Base-by-base conservation (phyloP, 208 protist species). In the Trypanosoma cruzi region DNA sequence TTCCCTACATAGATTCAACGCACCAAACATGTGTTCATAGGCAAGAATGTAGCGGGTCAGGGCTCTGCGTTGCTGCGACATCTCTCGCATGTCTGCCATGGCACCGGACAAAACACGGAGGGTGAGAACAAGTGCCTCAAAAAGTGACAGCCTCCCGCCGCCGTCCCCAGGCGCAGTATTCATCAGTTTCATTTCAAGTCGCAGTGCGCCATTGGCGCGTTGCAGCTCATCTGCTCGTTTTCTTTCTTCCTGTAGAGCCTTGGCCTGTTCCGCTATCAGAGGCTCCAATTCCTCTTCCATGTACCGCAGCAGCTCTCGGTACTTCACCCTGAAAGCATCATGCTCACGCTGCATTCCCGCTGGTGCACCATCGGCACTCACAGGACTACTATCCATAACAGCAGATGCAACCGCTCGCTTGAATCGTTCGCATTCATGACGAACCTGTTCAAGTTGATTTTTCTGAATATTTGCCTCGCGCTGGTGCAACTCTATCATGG, bases 11-110 rank as follows among this genome's bases (percentile, higher is more conserved):
- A 18, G 18, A 55, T 50, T 77, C 20, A 68, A 62, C n/a, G 66
- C 13, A 14, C 55, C 58, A 37, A 60, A 63, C 22, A 48, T 58
- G 1, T 52, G 48, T 40, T 79, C 73, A 46, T 64, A 66, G 4
- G 34, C 40, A 24, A 75, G 52, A 40, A 77, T 48, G 24, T 75
- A 75, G n/a, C 57, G 77, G n/a, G 49, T 44, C 11, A 88, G 49
- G 3, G 83, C 83, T 36, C 36, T 65, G 18, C 83, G 79, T 49
- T 89, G 79, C 57, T 81, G 74, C 34, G 75, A 26, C 63, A 85
- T 77, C 50, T 89, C 83, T 8, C 68, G 71, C 16, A 64, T 57
- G 22, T 89, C 83, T 48, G 73, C 70, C 55, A 66, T 64, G 10
- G 77, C 46, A 22, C 83, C 83, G 10, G 76, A 76, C 57, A 81